These are phyloP conservation scores for Colletotrichum sp. DNA, from an alignment of 2,329 filamentous ascomycete genomes.

Conservation along the genomic window DNA sequence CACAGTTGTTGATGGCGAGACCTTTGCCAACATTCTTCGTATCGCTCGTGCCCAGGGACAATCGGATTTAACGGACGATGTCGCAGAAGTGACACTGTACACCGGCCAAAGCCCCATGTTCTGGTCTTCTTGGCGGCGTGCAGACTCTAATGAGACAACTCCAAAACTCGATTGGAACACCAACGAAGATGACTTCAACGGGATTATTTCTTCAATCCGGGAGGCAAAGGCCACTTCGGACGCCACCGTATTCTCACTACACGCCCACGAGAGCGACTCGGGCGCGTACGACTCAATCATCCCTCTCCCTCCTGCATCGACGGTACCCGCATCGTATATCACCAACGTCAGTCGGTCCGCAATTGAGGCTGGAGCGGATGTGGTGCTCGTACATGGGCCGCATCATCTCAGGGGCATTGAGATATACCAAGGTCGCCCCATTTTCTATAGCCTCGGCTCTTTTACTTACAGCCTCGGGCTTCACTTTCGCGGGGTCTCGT, in stretches of 20 bases:
- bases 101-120: neutral
- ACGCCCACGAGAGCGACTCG: neutral
- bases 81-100: neutral
- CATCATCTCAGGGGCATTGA: neutral
- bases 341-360: neutral
- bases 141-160: neutral
- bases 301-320: neutral
- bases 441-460: neutral
- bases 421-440: neutral
- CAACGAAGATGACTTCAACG: neutral
- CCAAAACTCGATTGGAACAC: neutral
- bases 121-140: neutral
- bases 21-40: neutral
- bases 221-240: neutral
- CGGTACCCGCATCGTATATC: neutral
- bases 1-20: neutral
- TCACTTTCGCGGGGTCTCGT: neutral
- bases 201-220: neutral
- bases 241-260: neutral
- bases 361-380: neutral
- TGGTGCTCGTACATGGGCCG: neutral
- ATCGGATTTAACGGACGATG: neutral
- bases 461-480: neutral
- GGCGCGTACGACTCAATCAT: neutral
- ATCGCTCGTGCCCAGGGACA: neutral